phyloP scores from a whole-genome alignment of 2,329 filamentous ascomycete species.

The Microsporum audouinii region DNA sequence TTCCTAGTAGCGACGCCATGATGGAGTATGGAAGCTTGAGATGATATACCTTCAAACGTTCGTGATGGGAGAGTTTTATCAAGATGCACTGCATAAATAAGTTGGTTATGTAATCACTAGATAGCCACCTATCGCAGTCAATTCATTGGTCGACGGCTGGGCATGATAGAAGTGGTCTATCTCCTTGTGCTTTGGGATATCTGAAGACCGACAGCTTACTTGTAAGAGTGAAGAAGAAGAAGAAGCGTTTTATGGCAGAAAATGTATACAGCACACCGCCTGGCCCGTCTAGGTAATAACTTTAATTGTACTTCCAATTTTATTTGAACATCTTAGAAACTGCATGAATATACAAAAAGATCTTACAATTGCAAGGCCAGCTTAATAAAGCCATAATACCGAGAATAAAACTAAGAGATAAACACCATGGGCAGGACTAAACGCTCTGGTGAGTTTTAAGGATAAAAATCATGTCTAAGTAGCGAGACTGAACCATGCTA shows the following conservation, averaged over 20 bases:
- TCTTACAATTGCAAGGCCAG: not conserved
- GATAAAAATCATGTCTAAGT: not conserved
- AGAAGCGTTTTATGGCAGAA: not conserved
- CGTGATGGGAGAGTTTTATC: not conserved
- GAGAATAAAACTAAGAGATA: not conserved
- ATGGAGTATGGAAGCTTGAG: not conserved
- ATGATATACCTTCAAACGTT: not conserved
- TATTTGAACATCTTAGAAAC: not conserved
- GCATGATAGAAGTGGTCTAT: too few species aligned
- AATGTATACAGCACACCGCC: not conserved
- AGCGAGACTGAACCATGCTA: not conserved
- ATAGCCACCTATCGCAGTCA: not conserved
- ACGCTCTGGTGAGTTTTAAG: not conserved
- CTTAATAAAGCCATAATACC: not conserved
- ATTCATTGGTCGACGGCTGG: not conserved
- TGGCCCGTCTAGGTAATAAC: not conserved
- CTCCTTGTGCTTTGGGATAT: not conserved
- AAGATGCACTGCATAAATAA: not conserved
- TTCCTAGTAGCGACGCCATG: constrained; percentile 37
- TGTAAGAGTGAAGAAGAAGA: not conserved
- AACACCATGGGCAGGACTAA: not conserved
- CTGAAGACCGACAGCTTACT: not conserved
- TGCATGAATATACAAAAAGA: not conserved
- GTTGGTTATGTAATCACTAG: not conserved
- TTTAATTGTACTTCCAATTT: not conserved